A percentile compares a stretch with the other conserved stretches of the same genome.
Conservation (phyloP, 163 green algal species). For the Picocystis sp. region DNA sequence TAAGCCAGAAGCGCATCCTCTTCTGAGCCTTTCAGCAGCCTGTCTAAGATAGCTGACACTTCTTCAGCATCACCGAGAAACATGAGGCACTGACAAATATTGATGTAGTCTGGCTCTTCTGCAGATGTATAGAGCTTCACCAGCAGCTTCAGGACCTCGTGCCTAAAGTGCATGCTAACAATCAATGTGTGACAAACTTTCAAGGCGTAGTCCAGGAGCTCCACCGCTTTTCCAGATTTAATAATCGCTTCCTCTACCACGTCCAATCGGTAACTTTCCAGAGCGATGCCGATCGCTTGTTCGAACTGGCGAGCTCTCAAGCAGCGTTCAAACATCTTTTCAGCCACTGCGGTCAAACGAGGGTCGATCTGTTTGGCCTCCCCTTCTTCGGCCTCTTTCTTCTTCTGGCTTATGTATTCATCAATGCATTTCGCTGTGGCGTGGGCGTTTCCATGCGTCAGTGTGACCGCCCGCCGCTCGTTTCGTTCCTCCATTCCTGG, state of each 20-base stretch:
- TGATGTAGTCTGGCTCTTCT: constrained; percentile 45
- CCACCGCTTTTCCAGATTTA: constrained; percentile 8
- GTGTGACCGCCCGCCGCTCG: not conserved
- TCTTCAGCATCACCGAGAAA: constrained; percentile 69
- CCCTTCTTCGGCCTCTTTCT: constrained; percentile 23
- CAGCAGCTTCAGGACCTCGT: constrained; percentile 66
- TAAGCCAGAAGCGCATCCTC: constrained; percentile 79
- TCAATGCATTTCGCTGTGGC: constrained; percentile 79
- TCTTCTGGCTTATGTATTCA: constrained; percentile 68
- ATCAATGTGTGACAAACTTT: constrained; percentile 62
- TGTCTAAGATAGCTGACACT: constrained; percentile 66
- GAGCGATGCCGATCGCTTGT: constrained; percentile 81
- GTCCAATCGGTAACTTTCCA: constrained; percentile 80
- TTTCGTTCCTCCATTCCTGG: not conserved
- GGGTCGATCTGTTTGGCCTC: constrained; percentile 42
- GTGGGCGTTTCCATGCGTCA: not conserved
- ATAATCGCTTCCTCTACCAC: constrained; percentile 51
- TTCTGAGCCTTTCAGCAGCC: constrained; percentile 45
- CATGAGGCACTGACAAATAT: constrained; percentile 83
- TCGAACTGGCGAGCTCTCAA: constrained; percentile 61
- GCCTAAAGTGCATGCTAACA: constrained; percentile 58
- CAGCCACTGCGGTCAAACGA: constrained; percentile 71
- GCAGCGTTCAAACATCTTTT: constrained; percentile 83
- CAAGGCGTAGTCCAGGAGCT: constrained; percentile 65
- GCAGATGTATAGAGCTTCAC: constrained; percentile 55